phyloP scores from a whole-genome alignment of 176 grass and related monocot genomes.

The Neostapfia colusana region DNA sequence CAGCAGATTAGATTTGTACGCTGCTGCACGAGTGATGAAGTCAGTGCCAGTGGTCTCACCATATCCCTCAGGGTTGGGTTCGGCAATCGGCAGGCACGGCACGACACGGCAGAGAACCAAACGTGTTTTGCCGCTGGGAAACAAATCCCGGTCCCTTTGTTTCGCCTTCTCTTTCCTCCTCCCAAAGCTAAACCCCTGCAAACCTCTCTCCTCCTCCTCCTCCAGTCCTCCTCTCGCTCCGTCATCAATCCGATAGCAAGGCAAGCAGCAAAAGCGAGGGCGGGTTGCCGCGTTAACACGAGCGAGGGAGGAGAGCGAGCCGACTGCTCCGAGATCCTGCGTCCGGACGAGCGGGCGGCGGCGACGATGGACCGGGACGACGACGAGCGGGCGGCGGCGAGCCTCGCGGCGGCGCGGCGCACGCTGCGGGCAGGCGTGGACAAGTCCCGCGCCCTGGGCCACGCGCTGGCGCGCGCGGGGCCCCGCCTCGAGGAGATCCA shows the following conservation, averaged over 20 bases:
- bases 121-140: background rate
- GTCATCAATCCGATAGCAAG: background rate
- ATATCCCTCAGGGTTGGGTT: too few relatives aligned
- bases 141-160: slow-evolving; percentile 14
- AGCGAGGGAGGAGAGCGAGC: background rate
- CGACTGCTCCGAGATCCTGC: background rate
- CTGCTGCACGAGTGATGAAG: background rate
- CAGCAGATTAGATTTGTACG: background rate
- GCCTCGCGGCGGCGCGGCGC: slow-evolving; percentile 48
- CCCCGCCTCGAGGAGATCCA: slow-evolving; percentile 75
- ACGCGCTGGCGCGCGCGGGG: slow-evolving; percentile 49
- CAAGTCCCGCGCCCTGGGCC: slow-evolving; percentile 50
- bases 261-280: background rate
- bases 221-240: background rate
- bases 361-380: slow-evolving; percentile 26
- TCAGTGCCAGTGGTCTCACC: too few relatives aligned
- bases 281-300: background rate
- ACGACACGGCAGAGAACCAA: background rate
- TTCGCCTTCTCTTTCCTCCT: background rate
- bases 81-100: too few relatives aligned
- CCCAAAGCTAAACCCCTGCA: background rate
- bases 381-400: slow-evolving; percentile 28
- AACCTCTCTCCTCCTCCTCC: background rate
- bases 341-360: too few relatives aligned
- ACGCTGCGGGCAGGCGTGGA: slow-evolving; percentile 53